These are phyloP conservation scores for Fraxinus nigra DNA, from an alignment of 305 asterid species.

Conservation along the genomic window DNA sequence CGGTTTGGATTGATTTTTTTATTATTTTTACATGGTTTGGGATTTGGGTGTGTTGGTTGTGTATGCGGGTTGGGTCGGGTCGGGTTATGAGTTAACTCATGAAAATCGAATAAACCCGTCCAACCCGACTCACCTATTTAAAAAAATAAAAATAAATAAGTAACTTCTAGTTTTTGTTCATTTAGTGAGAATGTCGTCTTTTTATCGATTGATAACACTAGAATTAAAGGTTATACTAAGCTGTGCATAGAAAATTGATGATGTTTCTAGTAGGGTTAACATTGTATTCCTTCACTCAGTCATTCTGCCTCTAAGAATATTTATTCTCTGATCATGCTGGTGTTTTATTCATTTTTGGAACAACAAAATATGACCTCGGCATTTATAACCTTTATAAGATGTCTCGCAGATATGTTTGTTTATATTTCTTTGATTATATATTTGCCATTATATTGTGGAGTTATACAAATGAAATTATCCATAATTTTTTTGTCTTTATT, in stretches of 20 bases:
- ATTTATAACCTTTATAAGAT: background rate
- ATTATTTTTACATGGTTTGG: too few species aligned
- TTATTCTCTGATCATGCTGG: too few species aligned
- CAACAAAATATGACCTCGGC: background rate
- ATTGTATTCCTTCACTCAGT: too few species aligned
- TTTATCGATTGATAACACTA: background rate
- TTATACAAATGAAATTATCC: background rate
- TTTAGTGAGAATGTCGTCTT: background rate
- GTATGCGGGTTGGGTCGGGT: too few species aligned
- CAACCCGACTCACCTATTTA: too few species aligned
- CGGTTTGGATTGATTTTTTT: too few species aligned
- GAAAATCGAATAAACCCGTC: too few species aligned
- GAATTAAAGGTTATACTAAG: background rate
- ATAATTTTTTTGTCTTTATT: too few species aligned
- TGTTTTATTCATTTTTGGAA: background rate
- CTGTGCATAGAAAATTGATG: background rate
- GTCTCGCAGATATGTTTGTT: background rate
- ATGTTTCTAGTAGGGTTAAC: background rate
- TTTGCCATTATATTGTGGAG: background rate
- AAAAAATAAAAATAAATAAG: too few species aligned
- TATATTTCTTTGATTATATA: background rate
- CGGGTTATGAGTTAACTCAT: too few species aligned
- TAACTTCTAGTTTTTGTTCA: background rate
- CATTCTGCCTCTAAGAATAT: too few species aligned
- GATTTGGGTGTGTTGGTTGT: too few species aligned